Evolutionary conservation across 2,329 filamentous ascomycete genomes (phyloP).

Genomic region (Nannizzia gypsea): DNA sequence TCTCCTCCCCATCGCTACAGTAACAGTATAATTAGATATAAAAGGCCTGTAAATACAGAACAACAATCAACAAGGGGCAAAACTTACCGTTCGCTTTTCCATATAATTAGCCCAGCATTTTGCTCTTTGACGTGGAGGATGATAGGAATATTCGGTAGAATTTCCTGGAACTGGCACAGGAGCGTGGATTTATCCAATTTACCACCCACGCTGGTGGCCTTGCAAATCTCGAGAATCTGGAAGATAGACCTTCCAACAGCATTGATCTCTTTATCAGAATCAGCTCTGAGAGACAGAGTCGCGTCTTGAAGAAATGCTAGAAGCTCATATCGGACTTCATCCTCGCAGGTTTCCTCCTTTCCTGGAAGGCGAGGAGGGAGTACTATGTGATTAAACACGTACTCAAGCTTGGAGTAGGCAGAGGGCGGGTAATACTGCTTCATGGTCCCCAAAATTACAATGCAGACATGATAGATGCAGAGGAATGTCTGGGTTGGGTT

Average conservation of each 20-base stretch:
- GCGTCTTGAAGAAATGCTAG: constrained; percentile 11
- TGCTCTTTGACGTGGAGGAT: constrained; percentile 39
- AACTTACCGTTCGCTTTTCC: constrained; percentile 12
- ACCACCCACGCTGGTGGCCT: constrained; percentile 11
- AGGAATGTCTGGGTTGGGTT: not conserved
- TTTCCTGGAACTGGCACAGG: constrained; percentile 18
- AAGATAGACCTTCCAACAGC: constrained; percentile 13
- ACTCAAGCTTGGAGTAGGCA: not conserved
- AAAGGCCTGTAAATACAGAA: not conserved
- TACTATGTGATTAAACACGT: constrained; percentile 25
- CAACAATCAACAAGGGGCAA: not conserved
- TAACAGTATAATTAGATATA: not conserved
- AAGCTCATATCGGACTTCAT: constrained; percentile 21
- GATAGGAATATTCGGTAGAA: constrained; percentile 25
- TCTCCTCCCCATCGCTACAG: constrained; percentile 14
- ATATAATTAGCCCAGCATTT: constrained; percentile 39
- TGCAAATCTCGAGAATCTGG: constrained; percentile 13
- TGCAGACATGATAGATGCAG: not conserved
- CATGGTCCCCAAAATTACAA: not conserved
- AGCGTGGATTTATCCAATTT: constrained; percentile 18
- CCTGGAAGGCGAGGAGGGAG: constrained; percentile 31
- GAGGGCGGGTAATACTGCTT: not conserved
- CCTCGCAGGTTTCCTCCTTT: constrained; percentile 21
- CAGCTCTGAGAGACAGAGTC: constrained; percentile 20
- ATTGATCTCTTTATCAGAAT: constrained; percentile 13